phyloP scores from a whole-genome alignment of 2,329 filamentous ascomycete species.

The Setomelanomma holmii region DNA sequence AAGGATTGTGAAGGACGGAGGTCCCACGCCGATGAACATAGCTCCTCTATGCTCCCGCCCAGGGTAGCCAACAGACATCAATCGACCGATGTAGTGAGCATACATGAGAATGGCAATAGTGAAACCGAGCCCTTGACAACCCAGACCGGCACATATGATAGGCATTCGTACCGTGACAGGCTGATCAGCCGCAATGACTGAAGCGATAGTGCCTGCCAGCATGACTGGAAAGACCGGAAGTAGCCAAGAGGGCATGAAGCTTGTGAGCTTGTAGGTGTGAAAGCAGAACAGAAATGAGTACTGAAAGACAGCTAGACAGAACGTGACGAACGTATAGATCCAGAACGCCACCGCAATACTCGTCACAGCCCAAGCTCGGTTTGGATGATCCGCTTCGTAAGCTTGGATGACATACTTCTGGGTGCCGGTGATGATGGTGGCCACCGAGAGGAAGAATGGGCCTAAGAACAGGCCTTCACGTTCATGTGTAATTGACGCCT shows the following conservation, averaged over 20 bases:
- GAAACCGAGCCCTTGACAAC: constrained; percentile 74
- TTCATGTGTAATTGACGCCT: constrained; percentile 56
- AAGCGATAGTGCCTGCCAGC: constrained; percentile 74
- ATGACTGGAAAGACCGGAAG: constrained; percentile 78
- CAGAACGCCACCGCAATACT: constrained; percentile 53
- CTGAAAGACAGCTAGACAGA: constrained; percentile 50
- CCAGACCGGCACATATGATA: constrained; percentile 71
- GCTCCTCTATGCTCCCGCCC: constrained; percentile 69
- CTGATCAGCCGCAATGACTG: constrained; percentile 68
- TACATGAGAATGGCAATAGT: constrained; percentile 76
- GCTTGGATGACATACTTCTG: constrained; percentile 46
- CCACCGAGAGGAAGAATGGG: constrained; percentile 51
- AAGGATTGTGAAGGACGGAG: constrained; percentile 73
- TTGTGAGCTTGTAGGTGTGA: constrained; percentile 65
- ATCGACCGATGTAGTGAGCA: constrained; percentile 71
- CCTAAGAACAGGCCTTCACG: constrained; percentile 60
- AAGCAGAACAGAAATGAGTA: constrained; percentile 72
- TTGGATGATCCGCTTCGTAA: constrained; percentile 46
- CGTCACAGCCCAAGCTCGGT: constrained; percentile 51
- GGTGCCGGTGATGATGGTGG: constrained; percentile 53
- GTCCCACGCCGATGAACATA: constrained; percentile 79
- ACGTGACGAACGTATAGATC: constrained; percentile 52
- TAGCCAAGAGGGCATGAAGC: constrained; percentile 78
- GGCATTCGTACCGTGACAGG: constrained; percentile 63
- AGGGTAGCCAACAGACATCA: constrained; percentile 73